A percentile compares a stretch with the other conserved stretches of the same genome.
Conservation (phyloP, 208 protist species). For the Trypanosoma grayi region DNA sequence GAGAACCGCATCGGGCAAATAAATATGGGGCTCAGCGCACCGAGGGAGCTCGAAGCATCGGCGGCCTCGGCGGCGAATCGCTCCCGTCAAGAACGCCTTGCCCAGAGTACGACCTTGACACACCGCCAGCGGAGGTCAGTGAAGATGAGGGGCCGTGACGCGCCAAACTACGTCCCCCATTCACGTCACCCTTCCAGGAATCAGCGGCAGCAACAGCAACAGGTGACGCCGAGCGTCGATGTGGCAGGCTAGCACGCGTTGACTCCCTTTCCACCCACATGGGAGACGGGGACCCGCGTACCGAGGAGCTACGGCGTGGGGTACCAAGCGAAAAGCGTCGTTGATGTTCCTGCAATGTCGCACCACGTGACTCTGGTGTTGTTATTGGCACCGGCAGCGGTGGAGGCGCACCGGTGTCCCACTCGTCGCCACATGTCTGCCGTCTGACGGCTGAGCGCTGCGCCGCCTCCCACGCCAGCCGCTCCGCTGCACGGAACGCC, state of each 20-base stretch:
- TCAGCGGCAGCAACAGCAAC: not conserved
- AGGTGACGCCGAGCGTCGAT: not conserved
- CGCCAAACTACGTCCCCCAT: not conserved
- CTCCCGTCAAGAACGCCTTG: constrained; percentile 52
- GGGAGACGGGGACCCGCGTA: constrained; percentile 18
- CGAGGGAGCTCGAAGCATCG: constrained; percentile 30
- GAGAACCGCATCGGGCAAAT: not conserved
- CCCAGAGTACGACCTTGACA: constrained; percentile 24
- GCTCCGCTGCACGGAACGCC: constrained; percentile 24
- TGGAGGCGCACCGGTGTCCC: not conserved
- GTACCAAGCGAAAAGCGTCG: not conserved
- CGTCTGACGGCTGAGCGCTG: constrained; percentile 18
- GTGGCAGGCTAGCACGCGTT: not conserved
- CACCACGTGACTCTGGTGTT: not conserved
- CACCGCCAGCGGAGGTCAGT: constrained; percentile 26
- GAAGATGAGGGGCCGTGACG: not conserved
- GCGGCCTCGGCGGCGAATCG: constrained; percentile 44
- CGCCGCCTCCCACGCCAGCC: constrained; percentile 23
- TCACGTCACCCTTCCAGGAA: not conserved
- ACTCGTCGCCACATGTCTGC: not conserved
- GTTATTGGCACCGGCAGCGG: not conserved
- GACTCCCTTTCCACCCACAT: not conserved
- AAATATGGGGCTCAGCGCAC: not conserved
- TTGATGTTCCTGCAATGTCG: not conserved
- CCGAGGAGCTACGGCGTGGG: not conserved